Evolutionary conservation across 23 red algal species (phyloP).

Genomic region (Agarophyton chilense): DNA sequence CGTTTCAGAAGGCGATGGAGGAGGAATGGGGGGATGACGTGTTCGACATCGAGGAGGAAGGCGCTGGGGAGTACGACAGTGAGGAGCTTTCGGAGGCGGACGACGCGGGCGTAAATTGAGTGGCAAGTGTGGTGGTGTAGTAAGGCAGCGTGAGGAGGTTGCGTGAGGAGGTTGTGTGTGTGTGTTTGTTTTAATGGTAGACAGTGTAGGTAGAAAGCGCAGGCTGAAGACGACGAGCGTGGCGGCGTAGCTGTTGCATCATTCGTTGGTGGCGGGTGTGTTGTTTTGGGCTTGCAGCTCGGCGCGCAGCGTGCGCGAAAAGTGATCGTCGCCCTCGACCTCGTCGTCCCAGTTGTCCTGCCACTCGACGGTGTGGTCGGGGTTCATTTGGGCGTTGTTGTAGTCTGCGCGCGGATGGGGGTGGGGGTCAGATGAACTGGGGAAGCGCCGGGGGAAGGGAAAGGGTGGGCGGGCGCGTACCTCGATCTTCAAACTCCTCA

Average conservation of each 20-base stretch:
- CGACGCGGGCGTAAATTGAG: too few species aligned
- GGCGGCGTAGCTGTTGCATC: not conserved
- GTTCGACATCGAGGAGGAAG: not conserved
- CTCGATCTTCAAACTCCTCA: constrained; percentile 93
- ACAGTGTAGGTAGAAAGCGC: not conserved
- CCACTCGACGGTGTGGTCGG: constrained; percentile 69
- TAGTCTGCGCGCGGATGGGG: not conserved
- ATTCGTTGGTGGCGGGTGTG: too few species aligned
- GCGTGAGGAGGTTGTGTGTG: not conserved
- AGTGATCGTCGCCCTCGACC: constrained; percentile 75
- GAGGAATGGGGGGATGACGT: not conserved
- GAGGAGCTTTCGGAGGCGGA: too few species aligned
- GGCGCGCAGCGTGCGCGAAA: constrained; percentile 68
- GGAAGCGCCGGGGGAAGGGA: not conserved
- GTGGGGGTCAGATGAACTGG: not conserved
- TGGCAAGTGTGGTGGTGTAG: too few species aligned
- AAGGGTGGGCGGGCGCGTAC: constrained; percentile 32
- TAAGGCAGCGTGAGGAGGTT: not conserved
- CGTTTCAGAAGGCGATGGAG: too few species aligned
- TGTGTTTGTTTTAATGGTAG: not conserved
- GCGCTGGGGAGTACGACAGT: not conserved
- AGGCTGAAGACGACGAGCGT: not conserved
- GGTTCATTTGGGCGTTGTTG: constrained; percentile 8
- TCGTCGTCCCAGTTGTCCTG: constrained; percentile 96
- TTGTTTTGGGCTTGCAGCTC: constrained; percentile 54